phyloP scores from a whole-genome alignment of 805 yeast species.

The Lipomyces japonicus region DNA sequence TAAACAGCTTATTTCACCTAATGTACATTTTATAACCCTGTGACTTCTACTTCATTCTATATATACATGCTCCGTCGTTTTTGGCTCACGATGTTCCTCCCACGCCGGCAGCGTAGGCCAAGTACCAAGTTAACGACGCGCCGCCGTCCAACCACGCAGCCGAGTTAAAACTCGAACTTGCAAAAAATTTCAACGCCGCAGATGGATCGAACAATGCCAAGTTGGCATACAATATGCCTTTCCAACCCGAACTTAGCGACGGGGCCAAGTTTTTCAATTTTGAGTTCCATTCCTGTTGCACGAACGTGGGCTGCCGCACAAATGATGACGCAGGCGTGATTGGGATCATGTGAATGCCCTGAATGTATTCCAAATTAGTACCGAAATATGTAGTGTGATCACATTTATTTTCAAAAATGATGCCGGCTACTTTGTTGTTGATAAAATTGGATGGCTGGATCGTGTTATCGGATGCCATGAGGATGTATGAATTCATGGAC shows the following conservation, averaged over 20 bases:
- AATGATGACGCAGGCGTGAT: constrained; percentile 58
- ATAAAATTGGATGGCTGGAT: constrained; percentile 51
- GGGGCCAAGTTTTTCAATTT: constrained; percentile 44
- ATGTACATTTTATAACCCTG: too few relatives aligned
- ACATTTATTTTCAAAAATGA: constrained; percentile 62
- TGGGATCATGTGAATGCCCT: constrained; percentile 78
- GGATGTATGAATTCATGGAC: constrained; percentile 55
- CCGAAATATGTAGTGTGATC: constrained; percentile 75
- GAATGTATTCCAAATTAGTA: constrained; percentile 55
- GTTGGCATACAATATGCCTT: constrained; percentile 65
- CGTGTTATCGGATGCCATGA: constrained; percentile 47
- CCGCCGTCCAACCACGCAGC: constrained; percentile 65
- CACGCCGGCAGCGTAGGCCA: constrained; percentile 56
- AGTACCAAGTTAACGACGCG: constrained; percentile 80
- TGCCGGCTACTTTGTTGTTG: constrained; percentile 63
- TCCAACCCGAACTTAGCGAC: constrained; percentile 56
- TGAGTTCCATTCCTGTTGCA: constrained; percentile 56
- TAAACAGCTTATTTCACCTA: too few relatives aligned
- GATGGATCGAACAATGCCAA: constrained; percentile 68
- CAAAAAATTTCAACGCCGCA: constrained; percentile 58
- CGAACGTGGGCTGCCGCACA: constrained; percentile 52
- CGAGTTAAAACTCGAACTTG: constrained; percentile 50
- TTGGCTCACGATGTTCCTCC: too few relatives aligned
- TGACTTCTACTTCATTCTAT: too few relatives aligned
- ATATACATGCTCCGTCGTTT: too few relatives aligned